Evolutionary conservation across 768 basidiomycete species (phyloP), one percentile per base, ranked within the genome.

Genomic region (Podaxis sp.): DNA sequence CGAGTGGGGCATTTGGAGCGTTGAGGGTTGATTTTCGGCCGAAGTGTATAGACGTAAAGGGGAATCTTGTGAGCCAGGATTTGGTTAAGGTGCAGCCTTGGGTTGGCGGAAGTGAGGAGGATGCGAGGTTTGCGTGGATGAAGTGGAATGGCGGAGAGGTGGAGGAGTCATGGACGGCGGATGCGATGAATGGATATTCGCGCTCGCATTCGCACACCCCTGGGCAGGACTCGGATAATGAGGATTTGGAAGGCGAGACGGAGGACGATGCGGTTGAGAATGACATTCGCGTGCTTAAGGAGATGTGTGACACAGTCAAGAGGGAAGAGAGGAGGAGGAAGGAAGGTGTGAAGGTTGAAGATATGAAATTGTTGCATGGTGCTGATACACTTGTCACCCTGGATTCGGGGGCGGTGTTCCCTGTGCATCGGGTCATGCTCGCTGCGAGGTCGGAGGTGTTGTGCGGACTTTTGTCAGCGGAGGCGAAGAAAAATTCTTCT

Each of bases 1-100:
- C 85, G 66, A 88, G 92, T 0, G 97, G 96, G 1, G 92, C 92
- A 0, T 96, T 93, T 72, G 95, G 87, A 2, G 96, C 92, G 1
- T 77, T 99, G 38, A 82, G 89, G 15, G 81, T 89, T 13, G 93
- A 96, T 67, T 89, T 86, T 57, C 75, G 75, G 42, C 86, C 89
- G 0, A 76, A 76, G 2, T 75, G 80, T 3, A 84, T 98, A 53
- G 70, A 71, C 0, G 67, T 90, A 5, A 69, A 71, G 0, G 90
- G 93, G 9, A 79, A 81, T 54, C 74, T 72, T 2, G 76, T 96
- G 22, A 77, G 82, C 17, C 82, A 88, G 52, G 92, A 97, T 71
- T 66, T 97, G 55, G 81, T 82, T 3, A 69, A 72, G 0, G 76
- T 95, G 7, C 82, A 86, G 63, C 94, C 95, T 0, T 95, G 87